A percentile compares a stretch with the other conserved stretches of the same genome.
phyloP scores from a whole-genome alignment of 2,329 filamentous ascomycete species.

The Myotisia sp. region DNA sequence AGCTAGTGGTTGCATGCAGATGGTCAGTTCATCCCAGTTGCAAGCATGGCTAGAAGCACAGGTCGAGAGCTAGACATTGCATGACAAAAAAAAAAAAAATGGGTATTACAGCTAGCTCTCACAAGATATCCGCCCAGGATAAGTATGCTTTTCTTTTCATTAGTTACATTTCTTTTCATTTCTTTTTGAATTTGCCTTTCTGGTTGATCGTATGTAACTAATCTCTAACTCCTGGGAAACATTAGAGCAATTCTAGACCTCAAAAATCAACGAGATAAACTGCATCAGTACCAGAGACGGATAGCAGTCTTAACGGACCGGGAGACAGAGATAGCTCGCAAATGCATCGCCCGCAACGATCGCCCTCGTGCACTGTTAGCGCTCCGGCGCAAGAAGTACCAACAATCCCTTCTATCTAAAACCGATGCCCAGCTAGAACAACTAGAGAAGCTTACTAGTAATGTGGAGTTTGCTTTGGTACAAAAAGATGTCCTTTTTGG shows the following conservation, averaged over 20 bases:
- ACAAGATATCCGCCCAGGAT: conserved; percentile 66
- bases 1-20: too few relatives aligned
- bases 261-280: conserved; percentile 92
- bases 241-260: conserved; percentile 86
- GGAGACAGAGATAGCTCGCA: conserved; percentile 72
- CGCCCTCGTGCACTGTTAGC: conserved; percentile 72
- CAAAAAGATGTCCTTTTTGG: conserved; percentile 95
- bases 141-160: conserved; percentile 52
- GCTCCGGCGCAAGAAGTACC: conserved; percentile 89
- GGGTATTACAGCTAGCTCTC: conserved; percentile 50
- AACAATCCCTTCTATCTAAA: conserved; percentile 74
- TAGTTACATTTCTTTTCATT: too few relatives aligned
- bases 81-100: conserved; percentile 36
- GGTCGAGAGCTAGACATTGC: too few relatives aligned
- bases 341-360: conserved; percentile 68
- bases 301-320: conserved; percentile 73
- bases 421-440: conserved; percentile 91
- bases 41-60: too few relatives aligned
- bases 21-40: too few relatives aligned
- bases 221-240: too few relatives aligned
- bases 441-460: conserved; percentile 72
- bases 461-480: conserved; percentile 89
- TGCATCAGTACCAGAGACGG: conserved; percentile 88
- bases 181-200: too few relatives aligned
- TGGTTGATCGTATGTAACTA: too few relatives aligned